A percentile compares a stretch with the other conserved stretches of the same genome.
Evolutionary conservation across 2,329 filamentous ascomycete genomes (phyloP).

Genomic region (Colletotrichum godetiae): DNA sequence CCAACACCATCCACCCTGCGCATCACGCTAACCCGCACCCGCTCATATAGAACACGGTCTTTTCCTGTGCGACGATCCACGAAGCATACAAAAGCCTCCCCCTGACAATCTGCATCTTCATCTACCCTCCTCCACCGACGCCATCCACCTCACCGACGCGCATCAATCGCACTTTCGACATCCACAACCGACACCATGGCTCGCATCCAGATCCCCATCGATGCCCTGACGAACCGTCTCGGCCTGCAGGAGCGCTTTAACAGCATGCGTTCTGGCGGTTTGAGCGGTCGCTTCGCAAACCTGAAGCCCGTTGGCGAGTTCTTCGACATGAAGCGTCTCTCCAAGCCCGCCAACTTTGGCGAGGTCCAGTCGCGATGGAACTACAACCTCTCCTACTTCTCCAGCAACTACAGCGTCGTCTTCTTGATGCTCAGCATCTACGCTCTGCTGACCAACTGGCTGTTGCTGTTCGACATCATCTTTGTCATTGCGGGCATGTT

Average conservation of each 20-base stretch:
- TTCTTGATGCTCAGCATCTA: slow-evolving; percentile 98
- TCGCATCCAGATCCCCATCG: slow-evolving; percentile 91
- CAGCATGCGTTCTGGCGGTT: slow-evolving; percentile 80
- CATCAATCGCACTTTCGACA: neutral
- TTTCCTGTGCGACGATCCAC: slow-evolving; percentile 1
- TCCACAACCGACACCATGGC: slow-evolving; percentile 67
- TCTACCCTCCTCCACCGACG: neutral
- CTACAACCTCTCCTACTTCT: slow-evolving; percentile 98
- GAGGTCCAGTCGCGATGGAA: slow-evolving; percentile 94
- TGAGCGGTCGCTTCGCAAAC: slow-evolving; percentile 89
- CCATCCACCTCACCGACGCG: slow-evolving; percentile 1
- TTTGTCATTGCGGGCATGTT: slow-evolving; percentile 89
- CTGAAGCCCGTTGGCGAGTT: slow-evolving; percentile 93
- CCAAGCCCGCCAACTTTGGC: slow-evolving; percentile 90
- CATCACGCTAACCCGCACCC: slow-evolving; percentile 10
- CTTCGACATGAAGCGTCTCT: slow-evolving; percentile 93
- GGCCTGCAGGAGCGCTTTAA: slow-evolving; percentile 89
- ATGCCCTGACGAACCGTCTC: slow-evolving; percentile 89
- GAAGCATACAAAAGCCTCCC: neutral
- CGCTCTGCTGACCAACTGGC: slow-evolving; percentile 87
- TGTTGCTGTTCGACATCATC: slow-evolving; percentile 91
- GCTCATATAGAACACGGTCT: slow-evolving; percentile 24
- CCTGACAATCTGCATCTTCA: neutral
- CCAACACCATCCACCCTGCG: slow-evolving; percentile 1
- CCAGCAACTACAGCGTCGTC: slow-evolving; percentile 96